These are phyloP conservation scores for Verticillium nubilum DNA, from an alignment of 2,329 filamentous ascomycete species.

Conservation along the genomic window DNA sequence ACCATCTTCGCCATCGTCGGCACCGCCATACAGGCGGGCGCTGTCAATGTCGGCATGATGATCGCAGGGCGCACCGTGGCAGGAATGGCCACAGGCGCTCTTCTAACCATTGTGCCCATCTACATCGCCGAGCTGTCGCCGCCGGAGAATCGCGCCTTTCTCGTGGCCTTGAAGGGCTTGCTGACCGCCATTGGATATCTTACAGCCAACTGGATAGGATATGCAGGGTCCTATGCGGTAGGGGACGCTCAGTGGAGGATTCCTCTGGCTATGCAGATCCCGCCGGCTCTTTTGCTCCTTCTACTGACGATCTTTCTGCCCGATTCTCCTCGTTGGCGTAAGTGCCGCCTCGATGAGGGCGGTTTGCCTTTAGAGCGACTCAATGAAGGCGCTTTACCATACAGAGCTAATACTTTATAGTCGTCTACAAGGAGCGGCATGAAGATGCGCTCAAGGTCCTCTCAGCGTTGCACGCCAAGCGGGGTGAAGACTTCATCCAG, in stretches of 20 bases:
- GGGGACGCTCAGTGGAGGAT: slow-evolving; percentile 23
- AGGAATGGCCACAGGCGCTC: slow-evolving; percentile 13
- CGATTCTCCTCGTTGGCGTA: slow-evolving; percentile 18
- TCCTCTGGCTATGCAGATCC: slow-evolving; percentile 17
- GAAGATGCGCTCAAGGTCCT: no score
- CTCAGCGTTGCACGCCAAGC: no score
- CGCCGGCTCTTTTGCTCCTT: slow-evolving; percentile 14
- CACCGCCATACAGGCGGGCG: slow-evolving; percentile 15
- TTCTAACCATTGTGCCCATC: slow-evolving; percentile 16
- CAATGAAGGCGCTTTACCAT: no score
- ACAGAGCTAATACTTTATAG: no score
- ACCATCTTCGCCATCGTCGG: slow-evolving; percentile 13
- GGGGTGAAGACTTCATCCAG: slow-evolving; percentile 15
- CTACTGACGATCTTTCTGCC: slow-evolving; percentile 16
- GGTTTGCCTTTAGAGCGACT: no score
- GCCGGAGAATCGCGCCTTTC: slow-evolving; percentile 16
- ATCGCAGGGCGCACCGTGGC: slow-evolving; percentile 20
- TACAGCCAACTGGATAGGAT: slow-evolving; percentile 26
- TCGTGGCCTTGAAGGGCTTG: slow-evolving; percentile 18
- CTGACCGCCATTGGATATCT: slow-evolving; percentile 21
- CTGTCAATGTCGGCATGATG: slow-evolving; percentile 19
- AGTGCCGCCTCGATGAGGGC: no score
- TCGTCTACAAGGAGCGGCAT: no score
- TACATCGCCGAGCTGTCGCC: slow-evolving; percentile 21
- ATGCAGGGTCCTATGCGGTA: slow-evolving; percentile 23